phyloP scores from a whole-genome alignment of 495 filamentous ascomycete genomes.

The Penicillium canariense region DNA sequence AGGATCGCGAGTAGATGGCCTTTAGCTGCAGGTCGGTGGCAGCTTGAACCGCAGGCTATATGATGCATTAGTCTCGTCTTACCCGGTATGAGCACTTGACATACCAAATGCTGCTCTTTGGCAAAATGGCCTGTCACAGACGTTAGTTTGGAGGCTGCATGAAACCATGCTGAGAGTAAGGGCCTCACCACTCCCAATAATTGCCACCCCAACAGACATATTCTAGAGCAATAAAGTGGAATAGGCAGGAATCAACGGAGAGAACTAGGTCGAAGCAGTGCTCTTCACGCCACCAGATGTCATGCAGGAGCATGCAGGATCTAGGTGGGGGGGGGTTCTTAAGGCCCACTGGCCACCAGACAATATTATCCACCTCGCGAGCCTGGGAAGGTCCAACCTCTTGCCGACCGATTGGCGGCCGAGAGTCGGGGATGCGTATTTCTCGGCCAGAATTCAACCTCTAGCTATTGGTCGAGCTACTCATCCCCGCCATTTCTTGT shows the following conservation, averaged over 20 bases:
- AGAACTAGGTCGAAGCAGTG: neutral
- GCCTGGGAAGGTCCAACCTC: slow-evolving; percentile 30
- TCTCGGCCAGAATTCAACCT: neutral
- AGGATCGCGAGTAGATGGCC: slow-evolving; percentile 62
- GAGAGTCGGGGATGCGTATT: slow-evolving; percentile 6
- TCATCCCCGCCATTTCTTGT: neutral
- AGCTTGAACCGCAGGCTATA: slow-evolving; percentile 52
- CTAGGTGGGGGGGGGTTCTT: slow-evolving; percentile 23
- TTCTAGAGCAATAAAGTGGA: neutral
- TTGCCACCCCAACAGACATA: slow-evolving; percentile 56
- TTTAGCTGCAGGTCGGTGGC: slow-evolving; percentile 48
- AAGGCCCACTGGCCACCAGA: slow-evolving; percentile 2
- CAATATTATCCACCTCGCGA: slow-evolving; percentile 5
- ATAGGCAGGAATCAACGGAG: neutral
- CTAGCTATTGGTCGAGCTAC: neutral
- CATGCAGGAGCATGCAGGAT: slow-evolving; percentile 13
- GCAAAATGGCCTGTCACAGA: slow-evolving; percentile 46
- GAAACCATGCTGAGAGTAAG: slow-evolving; percentile 25
- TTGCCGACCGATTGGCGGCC: slow-evolving; percentile 1
- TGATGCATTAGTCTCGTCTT: neutral
- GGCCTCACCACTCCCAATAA: slow-evolving; percentile 64
- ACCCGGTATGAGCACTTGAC: neutral
- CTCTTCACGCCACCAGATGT: slow-evolving; percentile 5
- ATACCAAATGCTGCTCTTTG: slow-evolving; percentile 43
- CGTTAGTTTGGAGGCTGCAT: slow-evolving; percentile 7